A percentile compares a stretch with the other conserved stretches of the same genome.
phyloP scores from a whole-genome alignment of 2,329 filamentous ascomycete species.

The Pyricularia pennisetigena region DNA sequence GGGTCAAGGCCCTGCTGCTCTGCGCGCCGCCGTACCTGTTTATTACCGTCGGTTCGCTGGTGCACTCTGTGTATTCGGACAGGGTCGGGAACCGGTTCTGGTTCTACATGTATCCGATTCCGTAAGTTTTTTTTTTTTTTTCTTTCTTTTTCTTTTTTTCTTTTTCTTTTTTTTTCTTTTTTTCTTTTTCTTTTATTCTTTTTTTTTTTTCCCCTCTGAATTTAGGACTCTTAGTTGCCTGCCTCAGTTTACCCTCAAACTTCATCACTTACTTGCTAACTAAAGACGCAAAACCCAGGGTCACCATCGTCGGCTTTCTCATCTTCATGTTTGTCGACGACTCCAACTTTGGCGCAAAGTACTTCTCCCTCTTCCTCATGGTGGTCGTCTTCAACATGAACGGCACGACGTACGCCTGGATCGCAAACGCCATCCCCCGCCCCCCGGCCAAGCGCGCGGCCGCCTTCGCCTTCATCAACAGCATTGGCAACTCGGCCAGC shows the following conservation, averaged over 20 bases:
- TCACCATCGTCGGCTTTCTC: conserved; percentile 37
- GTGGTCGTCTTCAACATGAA: conserved; percentile 15
- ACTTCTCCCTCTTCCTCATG: conserved; percentile 55
- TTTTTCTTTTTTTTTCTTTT: no score
- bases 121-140: neutral
- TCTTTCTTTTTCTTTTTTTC: no score
- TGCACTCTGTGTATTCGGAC: neutral
- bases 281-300: neutral
- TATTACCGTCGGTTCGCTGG: neutral
- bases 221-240: no score
- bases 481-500: conserved; percentile 50
- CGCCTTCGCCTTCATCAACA: conserved; percentile 55
- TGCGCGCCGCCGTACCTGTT: neutral
- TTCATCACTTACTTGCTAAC: neutral
- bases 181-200: no score
- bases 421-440: conserved; percentile 63
- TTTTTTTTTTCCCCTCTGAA: no score
- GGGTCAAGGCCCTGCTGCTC: conserved; percentile 43
- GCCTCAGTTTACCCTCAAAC: neutral
- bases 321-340: conserved; percentile 42
- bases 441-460: conserved; percentile 57
- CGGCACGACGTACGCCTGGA: conserved; percentile 53
- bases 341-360: conserved; percentile 39
- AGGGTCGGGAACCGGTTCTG: conserved; percentile 33
- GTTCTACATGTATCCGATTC: conserved; percentile 31